These are phyloP conservation scores for Hyaloperonospora arabidopsidis DNA, from an alignment of 352 stramenopile species.

Conservation along the genomic window DNA sequence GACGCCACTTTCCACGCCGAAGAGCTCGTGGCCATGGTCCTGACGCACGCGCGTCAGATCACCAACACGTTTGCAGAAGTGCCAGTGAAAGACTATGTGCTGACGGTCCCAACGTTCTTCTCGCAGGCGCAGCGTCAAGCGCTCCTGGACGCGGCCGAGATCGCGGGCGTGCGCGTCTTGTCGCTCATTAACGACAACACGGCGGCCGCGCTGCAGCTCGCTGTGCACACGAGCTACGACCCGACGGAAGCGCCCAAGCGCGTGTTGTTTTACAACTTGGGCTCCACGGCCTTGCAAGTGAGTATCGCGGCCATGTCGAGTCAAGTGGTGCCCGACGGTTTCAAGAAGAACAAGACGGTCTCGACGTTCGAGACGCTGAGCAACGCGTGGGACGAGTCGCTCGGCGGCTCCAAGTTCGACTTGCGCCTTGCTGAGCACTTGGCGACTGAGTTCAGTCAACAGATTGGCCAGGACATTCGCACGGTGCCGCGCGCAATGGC, in stretches of 20 bases:
- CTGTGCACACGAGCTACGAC: conserved; percentile 88
- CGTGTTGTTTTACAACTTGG: conserved; percentile 98
- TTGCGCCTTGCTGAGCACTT: conserved; percentile 90
- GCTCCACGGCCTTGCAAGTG: conserved; percentile 87
- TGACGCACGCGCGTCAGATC: conserved; percentile 86
- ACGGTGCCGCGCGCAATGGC: conserved; percentile 87
- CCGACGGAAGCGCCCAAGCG: conserved; percentile 62
- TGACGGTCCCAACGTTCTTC: conserved; percentile 95
- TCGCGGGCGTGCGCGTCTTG: conserved; percentile 93
- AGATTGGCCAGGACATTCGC: conserved; percentile 89
- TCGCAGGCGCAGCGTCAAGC: conserved; percentile 92
- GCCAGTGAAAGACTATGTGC: conserved; percentile 88
- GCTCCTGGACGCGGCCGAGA: conserved; percentile 90
- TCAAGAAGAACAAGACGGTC: conserved; percentile 90
- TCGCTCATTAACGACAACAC: conserved; percentile 97
- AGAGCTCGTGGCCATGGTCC: conserved; percentile 95
- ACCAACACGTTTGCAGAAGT: conserved; percentile 61
- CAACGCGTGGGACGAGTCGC: conserved; percentile 90
- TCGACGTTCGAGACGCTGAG: conserved; percentile 87
- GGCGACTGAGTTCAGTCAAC: conserved; percentile 89
- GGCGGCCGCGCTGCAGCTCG: conserved; percentile 93
- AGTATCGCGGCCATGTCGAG: conserved; percentile 83
- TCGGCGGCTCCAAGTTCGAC: conserved; percentile 91
- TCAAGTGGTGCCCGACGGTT: conserved; percentile 76
- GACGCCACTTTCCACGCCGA: conserved; percentile 84